Percentiles rank a stretch among this genome's conserved stretches.
Conservation (phyloP, 2,329 filamentous ascomycete genomes). For the Beauveria sp. region DNA sequence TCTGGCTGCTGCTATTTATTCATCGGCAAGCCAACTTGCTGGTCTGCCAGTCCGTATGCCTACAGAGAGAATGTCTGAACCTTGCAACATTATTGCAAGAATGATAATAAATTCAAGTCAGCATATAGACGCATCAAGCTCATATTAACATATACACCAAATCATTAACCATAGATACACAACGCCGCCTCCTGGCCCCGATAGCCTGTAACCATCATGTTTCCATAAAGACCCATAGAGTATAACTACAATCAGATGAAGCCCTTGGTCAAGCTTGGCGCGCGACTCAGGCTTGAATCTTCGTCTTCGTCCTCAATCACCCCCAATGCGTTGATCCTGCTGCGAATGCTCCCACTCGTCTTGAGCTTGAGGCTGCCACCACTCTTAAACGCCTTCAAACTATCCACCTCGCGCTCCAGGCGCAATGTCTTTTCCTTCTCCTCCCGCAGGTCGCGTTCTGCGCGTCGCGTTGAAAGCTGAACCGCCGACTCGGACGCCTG, state of each 20-base stretch:
- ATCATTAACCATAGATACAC: conserved; percentile 9
- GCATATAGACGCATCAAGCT: not conserved
- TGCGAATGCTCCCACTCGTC: conserved; percentile 34
- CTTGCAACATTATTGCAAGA: too few relatives aligned
- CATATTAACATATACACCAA: conserved; percentile 10
- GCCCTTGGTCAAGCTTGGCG: conserved; percentile 68
- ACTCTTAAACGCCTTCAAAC: conserved; percentile 66
- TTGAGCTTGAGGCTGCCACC: conserved; percentile 15
- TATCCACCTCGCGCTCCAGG: conserved; percentile 83
- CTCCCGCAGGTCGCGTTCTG: conserved; percentile 83
- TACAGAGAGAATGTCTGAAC: too few relatives aligned
- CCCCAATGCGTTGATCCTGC: conserved; percentile 26
- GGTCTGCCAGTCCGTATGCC: too few relatives aligned
- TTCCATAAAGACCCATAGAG: not conserved
- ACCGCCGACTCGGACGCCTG: conserved; percentile 77
- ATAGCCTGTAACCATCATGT: not conserved
- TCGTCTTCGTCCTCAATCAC: conserved; percentile 34
- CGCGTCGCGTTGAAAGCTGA: conserved; percentile 74
- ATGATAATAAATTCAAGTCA: too few relatives aligned
- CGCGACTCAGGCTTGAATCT: conserved; percentile 54
- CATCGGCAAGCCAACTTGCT: too few relatives aligned
- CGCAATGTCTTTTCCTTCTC: conserved; percentile 74
- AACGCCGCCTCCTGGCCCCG: not conserved
- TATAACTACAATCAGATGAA: conserved; percentile 47
- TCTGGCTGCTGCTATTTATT: too few relatives aligned